Evolutionary conservation across 1,284 basidiomycete species (phyloP), one percentile per base, ranked within the genome.

Genomic region (Sphaerobolus stellatus): DNA sequence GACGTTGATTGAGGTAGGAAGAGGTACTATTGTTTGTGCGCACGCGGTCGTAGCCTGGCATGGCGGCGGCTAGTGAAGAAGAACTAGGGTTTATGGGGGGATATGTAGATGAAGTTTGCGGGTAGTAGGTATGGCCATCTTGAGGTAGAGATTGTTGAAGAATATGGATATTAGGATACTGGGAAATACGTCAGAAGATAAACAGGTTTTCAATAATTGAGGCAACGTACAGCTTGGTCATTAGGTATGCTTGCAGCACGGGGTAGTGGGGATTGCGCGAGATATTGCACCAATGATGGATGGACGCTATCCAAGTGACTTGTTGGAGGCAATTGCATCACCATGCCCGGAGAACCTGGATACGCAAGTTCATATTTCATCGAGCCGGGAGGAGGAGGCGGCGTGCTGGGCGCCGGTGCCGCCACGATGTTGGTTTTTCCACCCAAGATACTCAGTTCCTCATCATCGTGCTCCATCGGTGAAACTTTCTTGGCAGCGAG

Each of bases 251-350:
- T 57, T n/a, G 44, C 48, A 4, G 52, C 54, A 36, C 52, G 57
- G 24, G 57, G 57, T 5, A 48, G 36, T 25, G 58, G 59, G 0
- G 51, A 46, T 31, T 58, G 48, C 3, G 45, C 53, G 18, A 48
- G 46, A n/a, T 57, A 54, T 49, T 54, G 52, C 18, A 54, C 52
- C 2, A 54, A 31, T 38, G 52, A 54, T 22, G 52, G 52, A 41
- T 54, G 52, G 11, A 54, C 52, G 22, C 52, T 54, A 45, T 54
- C 52, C 27, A 54, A 45, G 20, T 54, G 52, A 48, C 43, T 54
- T 2, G 52, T 54, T 28, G 52, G 52, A 13, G 52, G 52, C 13
- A 54, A 22, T 28, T 54, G 52, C 29, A 51, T 18, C 6, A 54
- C 18, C 52, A 54, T 54, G 20, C 30, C 52, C 8, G 52, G 47